Conservation (phyloP, 2,329 filamentous ascomycete genomes). For the Penicillium paneum region DNA sequence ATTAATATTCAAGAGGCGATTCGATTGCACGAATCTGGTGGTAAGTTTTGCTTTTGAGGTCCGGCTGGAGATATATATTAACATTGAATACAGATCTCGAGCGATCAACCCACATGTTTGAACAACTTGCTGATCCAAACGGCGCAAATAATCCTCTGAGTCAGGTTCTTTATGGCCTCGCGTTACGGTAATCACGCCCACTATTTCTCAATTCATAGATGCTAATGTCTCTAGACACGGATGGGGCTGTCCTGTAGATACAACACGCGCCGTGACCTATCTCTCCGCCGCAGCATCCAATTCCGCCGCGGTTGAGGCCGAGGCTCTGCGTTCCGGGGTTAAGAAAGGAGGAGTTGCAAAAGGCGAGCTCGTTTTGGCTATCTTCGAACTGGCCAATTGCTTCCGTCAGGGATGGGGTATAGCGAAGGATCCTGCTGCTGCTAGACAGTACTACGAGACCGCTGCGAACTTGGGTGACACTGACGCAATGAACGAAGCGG, state of each 20-base stretch:
- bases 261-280: slow-evolving; percentile 72
- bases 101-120: slow-evolving; percentile 81
- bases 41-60: slow-evolving; percentile 31
- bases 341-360: slow-evolving; percentile 94
- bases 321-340: slow-evolving; percentile 80
- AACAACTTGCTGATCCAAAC: slow-evolving; percentile 72
- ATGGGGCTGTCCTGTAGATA: slow-evolving; percentile 79
- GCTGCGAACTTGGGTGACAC: slow-evolving; percentile 94
- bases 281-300: slow-evolving; percentile 87
- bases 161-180: slow-evolving; percentile 93
- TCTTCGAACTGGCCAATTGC: slow-evolving; percentile 75
- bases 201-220: background rate
- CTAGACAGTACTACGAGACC: slow-evolving; percentile 91
- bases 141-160: slow-evolving; percentile 89
- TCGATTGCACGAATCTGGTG: slow-evolving; percentile 78
- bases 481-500: slow-evolving; percentile 96
- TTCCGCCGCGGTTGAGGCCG: slow-evolving; percentile 78
- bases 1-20: slow-evolving; percentile 91
- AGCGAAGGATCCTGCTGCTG: slow-evolving; percentile 77
- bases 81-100: slow-evolving; percentile 56
- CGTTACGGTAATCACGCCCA: slow-evolving; percentile 60
- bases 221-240: slow-evolving; percentile 64
- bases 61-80: background rate
- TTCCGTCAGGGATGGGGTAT: slow-evolving; percentile 96
- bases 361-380: slow-evolving; percentile 91